Evolutionary conservation across 1,284 basidiomycete species (phyloP).

Genomic region (Cutaneotrichosporon spelunceum): DNA sequence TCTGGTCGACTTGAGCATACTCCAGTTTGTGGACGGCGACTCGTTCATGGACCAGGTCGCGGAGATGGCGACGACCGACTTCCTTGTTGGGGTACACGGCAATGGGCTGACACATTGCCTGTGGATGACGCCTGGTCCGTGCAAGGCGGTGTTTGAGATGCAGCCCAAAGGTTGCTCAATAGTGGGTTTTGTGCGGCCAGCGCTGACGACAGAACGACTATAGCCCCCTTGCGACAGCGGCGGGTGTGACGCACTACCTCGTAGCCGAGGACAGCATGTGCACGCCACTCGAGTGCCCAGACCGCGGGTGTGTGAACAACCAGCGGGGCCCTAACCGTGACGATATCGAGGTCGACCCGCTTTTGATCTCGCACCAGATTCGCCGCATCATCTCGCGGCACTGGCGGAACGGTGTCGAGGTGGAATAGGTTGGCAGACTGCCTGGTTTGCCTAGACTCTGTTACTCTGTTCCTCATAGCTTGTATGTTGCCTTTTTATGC

Average conservation of each 20-base stretch:
- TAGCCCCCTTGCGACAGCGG: conserved; percentile 30
- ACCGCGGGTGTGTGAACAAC: conserved; percentile 12
- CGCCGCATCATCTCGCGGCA: conserved; percentile 5
- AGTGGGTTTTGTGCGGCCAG: conserved; percentile 5
- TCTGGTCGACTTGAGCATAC: conserved; percentile 8
- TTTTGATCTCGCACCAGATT: conserved; percentile 16
- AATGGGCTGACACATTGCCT: conserved; percentile 71
- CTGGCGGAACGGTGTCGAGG: not conserved
- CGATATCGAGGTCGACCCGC: conserved; percentile 14
- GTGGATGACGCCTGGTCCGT: conserved; percentile 66
- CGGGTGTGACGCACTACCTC: conserved; percentile 29
- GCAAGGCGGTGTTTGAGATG: conserved; percentile 58
- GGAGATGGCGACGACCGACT: conserved; percentile 18
- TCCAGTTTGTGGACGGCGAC: conserved; percentile 13
- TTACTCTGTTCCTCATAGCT: no score
- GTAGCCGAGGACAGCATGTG: conserved; percentile 23
- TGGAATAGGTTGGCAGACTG: no score
- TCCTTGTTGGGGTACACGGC: conserved; percentile 60
- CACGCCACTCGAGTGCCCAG: conserved; percentile 12
- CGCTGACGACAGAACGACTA: conserved; percentile 27
- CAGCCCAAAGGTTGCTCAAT: conserved; percentile 20
- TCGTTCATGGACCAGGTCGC: conserved; percentile 14
- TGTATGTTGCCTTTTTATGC: no score
- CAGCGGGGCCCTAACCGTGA: conserved; percentile 2
- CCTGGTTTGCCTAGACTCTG: no score